Percentiles rank a stretch among this genome's conserved stretches.
These are phyloP conservation scores for Comarum palustre DNA, from an alignment of 306 rosid species.

Conservation along the genomic window DNA sequence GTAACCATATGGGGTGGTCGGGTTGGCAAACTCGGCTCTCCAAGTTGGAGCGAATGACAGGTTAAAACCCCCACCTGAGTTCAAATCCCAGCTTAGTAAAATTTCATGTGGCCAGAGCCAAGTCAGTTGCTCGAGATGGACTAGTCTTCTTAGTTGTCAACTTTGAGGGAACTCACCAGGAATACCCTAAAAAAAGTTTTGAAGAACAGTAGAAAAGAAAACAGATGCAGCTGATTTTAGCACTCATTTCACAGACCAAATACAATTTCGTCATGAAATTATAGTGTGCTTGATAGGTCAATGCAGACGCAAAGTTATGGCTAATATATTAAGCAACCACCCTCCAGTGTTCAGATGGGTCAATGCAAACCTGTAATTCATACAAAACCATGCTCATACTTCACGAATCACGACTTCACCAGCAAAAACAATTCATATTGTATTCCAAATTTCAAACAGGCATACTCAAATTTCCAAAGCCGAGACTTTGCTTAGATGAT, in stretches of 20 bases:
- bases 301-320: background rate
- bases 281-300: background rate
- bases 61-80: too few relatives aligned
- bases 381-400: background rate
- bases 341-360: constrained; percentile 5
- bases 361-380: constrained; percentile 2
- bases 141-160: too few relatives aligned
- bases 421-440: background rate
- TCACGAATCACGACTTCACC: background rate
- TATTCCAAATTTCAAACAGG: background rate
- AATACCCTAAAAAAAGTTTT: too few relatives aligned
- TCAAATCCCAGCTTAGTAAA: too few relatives aligned
- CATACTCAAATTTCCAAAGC: background rate
- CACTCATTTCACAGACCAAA: background rate
- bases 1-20: too few relatives aligned
- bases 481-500: background rate
- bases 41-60: too few relatives aligned
- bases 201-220: background rate
- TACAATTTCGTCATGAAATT: background rate
- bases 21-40: too few relatives aligned
- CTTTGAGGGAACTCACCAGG: too few relatives aligned
- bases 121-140: too few relatives aligned
- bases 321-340: background rate
- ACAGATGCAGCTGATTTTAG: background rate
- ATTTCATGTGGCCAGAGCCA: too few relatives aligned